Evolutionary conservation across 2,329 filamentous ascomycete genomes (phyloP).

Genomic region (Rhynchosporium graminicola): DNA sequence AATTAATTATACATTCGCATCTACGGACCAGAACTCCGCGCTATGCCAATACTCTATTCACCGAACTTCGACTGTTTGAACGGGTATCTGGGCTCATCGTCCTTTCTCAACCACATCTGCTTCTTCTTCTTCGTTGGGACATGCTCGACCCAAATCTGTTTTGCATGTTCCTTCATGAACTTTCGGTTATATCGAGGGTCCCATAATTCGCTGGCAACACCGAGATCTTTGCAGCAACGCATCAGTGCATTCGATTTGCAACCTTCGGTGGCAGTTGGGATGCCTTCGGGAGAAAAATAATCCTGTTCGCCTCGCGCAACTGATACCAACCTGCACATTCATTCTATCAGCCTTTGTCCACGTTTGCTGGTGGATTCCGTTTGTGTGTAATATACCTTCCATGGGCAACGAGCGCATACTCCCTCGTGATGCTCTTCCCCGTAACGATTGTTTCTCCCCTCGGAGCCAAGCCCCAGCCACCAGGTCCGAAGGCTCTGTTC

Average conservation of each 20-base stretch:
- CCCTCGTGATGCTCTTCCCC: slow-evolving; percentile 67
- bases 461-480: slow-evolving; percentile 92
- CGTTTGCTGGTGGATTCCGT: neutral
- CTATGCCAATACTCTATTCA: slow-evolving; percentile 21
- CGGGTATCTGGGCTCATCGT: slow-evolving; percentile 68
- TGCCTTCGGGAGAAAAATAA: slow-evolving; percentile 86
- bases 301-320: slow-evolving; percentile 93
- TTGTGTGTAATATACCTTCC: slow-evolving; percentile 65
- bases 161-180: slow-evolving; percentile 73
- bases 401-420: slow-evolving; percentile 88
- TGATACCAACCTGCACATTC: slow-evolving; percentile 70
- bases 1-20: neutral
- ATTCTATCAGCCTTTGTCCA: slow-evolving; percentile 18
- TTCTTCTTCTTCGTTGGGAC: slow-evolving; percentile 81
- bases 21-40: slow-evolving; percentile 1
- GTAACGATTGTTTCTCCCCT: slow-evolving; percentile 71
- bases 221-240: slow-evolving; percentile 97
- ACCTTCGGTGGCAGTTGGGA: slow-evolving; percentile 92
- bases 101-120: slow-evolving; percentile 84
- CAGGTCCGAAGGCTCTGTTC: slow-evolving; percentile 89
- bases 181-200: slow-evolving; percentile 86
- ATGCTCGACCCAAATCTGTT: slow-evolving; percentile 91
- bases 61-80: slow-evolving; percentile 51
- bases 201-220: slow-evolving; percentile 94
- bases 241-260: slow-evolving; percentile 98